Percentiles rank a stretch among this genome's conserved stretches.
phyloP scores from a whole-genome alignment of 257 asterid species.

The Cordia subcordata region DNA sequence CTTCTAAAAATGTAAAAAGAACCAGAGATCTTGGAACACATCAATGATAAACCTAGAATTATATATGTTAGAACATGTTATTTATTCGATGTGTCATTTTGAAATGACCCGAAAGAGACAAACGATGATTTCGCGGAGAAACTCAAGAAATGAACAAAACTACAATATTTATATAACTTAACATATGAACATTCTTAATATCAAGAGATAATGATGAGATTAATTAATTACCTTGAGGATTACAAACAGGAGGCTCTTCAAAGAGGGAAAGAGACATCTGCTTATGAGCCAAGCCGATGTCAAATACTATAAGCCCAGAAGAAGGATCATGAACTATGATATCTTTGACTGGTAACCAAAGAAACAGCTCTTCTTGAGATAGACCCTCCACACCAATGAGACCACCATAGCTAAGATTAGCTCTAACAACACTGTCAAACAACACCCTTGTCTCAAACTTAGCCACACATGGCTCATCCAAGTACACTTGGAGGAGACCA shows the following conservation, averaged over 20 bases:
- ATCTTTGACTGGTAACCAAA: constrained; percentile 87
- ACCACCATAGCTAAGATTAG: constrained; percentile 80
- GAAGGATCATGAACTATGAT: constrained; percentile 77
- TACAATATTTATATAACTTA: too few species aligned
- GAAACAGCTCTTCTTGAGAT: constrained; percentile 78
- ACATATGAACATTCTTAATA: background rate
- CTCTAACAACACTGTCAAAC: constrained; percentile 67
- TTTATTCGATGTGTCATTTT: too few species aligned
- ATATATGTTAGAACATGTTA: too few species aligned
- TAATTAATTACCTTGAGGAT: constrained; percentile 58
- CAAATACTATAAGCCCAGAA: constrained; percentile 74
- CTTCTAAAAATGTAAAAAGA: too few species aligned
- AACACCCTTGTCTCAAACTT: constrained; percentile 63
- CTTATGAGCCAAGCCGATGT: constrained; percentile 78
- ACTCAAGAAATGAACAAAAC: too few species aligned
- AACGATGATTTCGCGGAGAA: too few species aligned
- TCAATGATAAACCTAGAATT: too few species aligned
- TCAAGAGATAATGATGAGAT: background rate
- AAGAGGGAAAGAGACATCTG: constrained; percentile 82
- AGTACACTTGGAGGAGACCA: constrained; percentile 54
- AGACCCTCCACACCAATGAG: constrained; percentile 73
- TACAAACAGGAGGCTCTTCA: constrained; percentile 81
- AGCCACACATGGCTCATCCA: constrained; percentile 78
- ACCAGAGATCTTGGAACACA: too few species aligned
- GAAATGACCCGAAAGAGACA: too few species aligned